These are phyloP conservation scores for Iodosphaeria phyllophila DNA, from an alignment of 2,329 filamentous ascomycete genomes.

Conservation along the genomic window DNA sequence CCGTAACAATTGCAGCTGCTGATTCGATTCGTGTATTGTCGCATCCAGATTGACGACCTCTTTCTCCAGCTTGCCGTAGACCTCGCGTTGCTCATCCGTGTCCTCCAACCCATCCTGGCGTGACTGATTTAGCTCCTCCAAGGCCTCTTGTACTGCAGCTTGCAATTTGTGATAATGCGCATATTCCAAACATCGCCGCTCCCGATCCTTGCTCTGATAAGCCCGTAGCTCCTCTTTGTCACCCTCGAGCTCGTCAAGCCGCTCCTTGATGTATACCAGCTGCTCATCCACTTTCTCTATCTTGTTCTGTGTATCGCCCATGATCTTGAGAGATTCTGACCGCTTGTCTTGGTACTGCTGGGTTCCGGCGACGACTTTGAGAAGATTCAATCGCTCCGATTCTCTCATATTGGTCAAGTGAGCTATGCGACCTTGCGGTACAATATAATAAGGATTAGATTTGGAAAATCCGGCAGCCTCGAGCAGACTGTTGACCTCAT, in stretches of 20 bases:
- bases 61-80: conserved; percentile 62
- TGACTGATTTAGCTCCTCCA: conserved; percentile 69
- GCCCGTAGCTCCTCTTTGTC: conserved; percentile 91
- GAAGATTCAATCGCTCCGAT: conserved; percentile 65
- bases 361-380: conserved; percentile 97
- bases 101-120: conserved; percentile 70
- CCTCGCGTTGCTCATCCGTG: conserved; percentile 61
- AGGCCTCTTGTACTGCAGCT: conserved; percentile 52
- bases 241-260: conserved; percentile 76
- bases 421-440: conserved; percentile 90
- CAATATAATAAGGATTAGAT: conserved; percentile 98
- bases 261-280: conserved; percentile 78
- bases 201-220: conserved; percentile 88
- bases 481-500: conserved; percentile 89
- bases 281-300: conserved; percentile 86
- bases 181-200: conserved; percentile 83
- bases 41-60: conserved; percentile 59
- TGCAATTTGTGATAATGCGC: conserved; percentile 87
- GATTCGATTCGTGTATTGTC: conserved; percentile 61
- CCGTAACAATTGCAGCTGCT: conserved; percentile 67
- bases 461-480: conserved; percentile 93
- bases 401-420: conserved; percentile 98
- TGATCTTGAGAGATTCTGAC: conserved; percentile 85
- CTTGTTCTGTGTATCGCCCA: conserved; percentile 92
- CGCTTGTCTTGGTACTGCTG: conserved; percentile 90